Base-by-base conservation (phyloP, 2,329 filamentous ascomycete species). In the Hypoxylon sp. region DNA sequence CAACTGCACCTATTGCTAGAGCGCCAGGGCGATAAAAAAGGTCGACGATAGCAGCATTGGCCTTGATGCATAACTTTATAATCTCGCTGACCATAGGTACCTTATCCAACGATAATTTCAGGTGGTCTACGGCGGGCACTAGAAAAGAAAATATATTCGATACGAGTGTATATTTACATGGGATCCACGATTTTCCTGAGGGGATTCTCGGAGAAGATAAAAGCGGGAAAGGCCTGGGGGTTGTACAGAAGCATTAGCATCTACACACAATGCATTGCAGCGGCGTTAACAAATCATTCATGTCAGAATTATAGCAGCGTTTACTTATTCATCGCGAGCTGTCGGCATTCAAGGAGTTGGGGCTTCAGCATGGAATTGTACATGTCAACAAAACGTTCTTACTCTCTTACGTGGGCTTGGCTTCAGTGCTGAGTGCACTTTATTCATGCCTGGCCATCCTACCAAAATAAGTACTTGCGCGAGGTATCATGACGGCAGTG, bases 1-100 rank as follows among this genome's bases (percentile, higher is more conserved):
- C 85, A 89, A 71, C 77, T 89, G 26, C 84, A 83, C 8, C 75
- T 89, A 3, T 77, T 89, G 1, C 77, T 89, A 19, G 84, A 87
- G 68, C 81, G 83, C 34, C 64, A 72, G 37, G 54, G 64, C 30
- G 73, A 75, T 26, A 75, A 73, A 53, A 74, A 72, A 64, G 20
- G 67, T 32, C 71, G 68, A 17, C 71, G 71, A 54, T 75, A 56
- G 70, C 62, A 52, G 46, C 52, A 44, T 59, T 41, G 59, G 58
- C 56, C 39, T 59, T 59, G 4, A 19, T 11, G 37, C 17, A 46
- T 30, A 28, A 19, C 13, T 43, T 34, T 11, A 49, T 48, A 48
- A 19, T 41, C 26, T 61, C 20, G 20, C 11, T 24, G 22, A 28
- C 39, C 15, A 41, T 19, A 11, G 20, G 19, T 49, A 56, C 51